phyloP scores from a whole-genome alignment of 441 rosid species.

The Populus hybrid region DNA sequence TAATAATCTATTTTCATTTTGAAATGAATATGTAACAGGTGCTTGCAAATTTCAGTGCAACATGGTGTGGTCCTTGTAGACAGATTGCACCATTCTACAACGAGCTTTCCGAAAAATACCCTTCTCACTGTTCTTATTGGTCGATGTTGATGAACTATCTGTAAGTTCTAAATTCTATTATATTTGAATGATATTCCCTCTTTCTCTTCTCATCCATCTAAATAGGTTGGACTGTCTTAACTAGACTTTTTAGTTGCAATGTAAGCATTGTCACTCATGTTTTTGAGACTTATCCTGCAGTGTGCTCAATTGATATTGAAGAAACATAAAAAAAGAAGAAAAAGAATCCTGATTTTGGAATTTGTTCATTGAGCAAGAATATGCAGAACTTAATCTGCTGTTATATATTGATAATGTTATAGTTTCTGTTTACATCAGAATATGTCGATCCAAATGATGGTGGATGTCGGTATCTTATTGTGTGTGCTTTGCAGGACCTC shows the following conservation, averaged over 20 bases:
- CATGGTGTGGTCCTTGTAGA: slow-evolving; percentile 98
- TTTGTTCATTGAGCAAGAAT: background rate
- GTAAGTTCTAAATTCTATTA: slow-evolving; percentile 43
- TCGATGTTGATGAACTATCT: slow-evolving; percentile 89
- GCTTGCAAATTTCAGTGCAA: slow-evolving; percentile 93
- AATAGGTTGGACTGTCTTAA: background rate
- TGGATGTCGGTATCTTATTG: background rate
- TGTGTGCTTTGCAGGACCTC: slow-evolving; percentile 56
- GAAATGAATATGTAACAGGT: slow-evolving; percentile 46
- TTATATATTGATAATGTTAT: background rate
- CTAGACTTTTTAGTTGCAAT: background rate
- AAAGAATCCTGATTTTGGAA: background rate
- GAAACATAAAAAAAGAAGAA: background rate
- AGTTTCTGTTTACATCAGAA: background rate
- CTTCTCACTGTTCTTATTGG: slow-evolving; percentile 71
- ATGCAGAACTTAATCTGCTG: background rate
- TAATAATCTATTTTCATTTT: background rate
- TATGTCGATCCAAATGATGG: background rate
- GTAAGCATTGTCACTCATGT: background rate
- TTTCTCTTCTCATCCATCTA: background rate
- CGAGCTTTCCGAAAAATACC: slow-evolving; percentile 80
- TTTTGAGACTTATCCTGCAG: background rate
- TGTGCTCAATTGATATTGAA: background rate
- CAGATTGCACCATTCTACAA: slow-evolving; percentile 68
- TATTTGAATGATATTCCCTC: background rate